These are phyloP conservation scores for Artemisia annua DNA, from an alignment of 129 eudicot genomes.

Conservation along the genomic window DNA sequence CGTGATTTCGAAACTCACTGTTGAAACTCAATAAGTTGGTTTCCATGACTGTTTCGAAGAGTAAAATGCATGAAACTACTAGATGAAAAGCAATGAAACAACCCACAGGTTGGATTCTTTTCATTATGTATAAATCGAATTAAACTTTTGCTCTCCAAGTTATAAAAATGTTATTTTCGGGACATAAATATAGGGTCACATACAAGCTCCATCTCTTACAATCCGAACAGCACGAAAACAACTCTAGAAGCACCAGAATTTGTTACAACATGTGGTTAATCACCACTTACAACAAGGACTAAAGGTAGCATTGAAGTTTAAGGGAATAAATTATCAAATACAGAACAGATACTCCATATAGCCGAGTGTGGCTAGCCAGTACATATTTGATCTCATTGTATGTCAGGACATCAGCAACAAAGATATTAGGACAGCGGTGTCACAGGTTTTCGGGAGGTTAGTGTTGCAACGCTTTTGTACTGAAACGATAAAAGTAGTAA, in stretches of 20 bases:
- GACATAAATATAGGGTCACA: constrained; percentile 9
- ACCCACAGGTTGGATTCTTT: no score
- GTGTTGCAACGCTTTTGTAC: constrained; percentile 77
- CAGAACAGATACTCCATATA: neutral
- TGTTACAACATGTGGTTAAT: constrained; percentile 32
- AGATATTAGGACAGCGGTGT: constrained; percentile 38
- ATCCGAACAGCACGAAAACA: constrained; percentile 10
- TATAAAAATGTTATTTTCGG: neutral
- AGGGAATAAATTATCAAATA: constrained; percentile 14
- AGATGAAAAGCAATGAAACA: no score
- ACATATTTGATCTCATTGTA: constrained; percentile 26
- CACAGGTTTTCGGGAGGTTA: constrained; percentile 49
- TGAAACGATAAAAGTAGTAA: constrained; percentile 35
- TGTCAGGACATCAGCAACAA: constrained; percentile 20
- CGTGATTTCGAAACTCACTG: neutral
- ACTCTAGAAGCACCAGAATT: constrained; percentile 4
- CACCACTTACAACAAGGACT: constrained; percentile 27
- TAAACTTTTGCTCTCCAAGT: no score
- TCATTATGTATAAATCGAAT: no score
- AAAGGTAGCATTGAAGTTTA: constrained; percentile 6
- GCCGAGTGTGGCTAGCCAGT: constrained; percentile 15
- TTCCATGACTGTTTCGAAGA: neutral
- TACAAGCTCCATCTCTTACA: neutral
- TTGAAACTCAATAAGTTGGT: neutral
- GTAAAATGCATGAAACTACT: neutral